Evolutionary conservation across 305 asterid genomes (phyloP).

Genomic region (Stenogyne calaminthoides): DNA sequence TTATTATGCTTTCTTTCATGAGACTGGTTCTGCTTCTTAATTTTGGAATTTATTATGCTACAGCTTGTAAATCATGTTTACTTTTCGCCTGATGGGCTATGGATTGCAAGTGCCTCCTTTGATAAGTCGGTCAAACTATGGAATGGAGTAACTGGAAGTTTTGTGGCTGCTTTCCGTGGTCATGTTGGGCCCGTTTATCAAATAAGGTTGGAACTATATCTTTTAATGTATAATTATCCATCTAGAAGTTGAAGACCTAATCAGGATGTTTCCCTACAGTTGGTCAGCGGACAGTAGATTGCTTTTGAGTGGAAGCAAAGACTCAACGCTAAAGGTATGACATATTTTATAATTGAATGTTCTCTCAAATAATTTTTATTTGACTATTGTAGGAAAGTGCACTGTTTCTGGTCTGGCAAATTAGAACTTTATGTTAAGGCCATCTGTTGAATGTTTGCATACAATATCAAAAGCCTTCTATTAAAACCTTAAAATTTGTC

Average conservation of each 20-base stretch:
- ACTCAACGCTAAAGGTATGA: constrained; percentile 87
- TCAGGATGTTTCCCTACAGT: constrained; percentile 47
- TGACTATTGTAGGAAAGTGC: neutral
- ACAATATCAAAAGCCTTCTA: neutral
- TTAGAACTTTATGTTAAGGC: too few species aligned
- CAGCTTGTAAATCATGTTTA: constrained; percentile 94
- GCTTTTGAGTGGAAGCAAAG: constrained; percentile 96
- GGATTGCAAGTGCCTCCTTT: constrained; percentile 97
- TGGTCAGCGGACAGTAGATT: constrained; percentile 99
- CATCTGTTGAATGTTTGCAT: constrained; percentile 13
- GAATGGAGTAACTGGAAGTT: constrained; percentile 88
- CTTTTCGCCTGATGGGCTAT: constrained; percentile 94
- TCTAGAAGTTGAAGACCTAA: constrained; percentile 22
- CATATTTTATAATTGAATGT: constrained; percentile 15
- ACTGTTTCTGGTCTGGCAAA: too few species aligned
- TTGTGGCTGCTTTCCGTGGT: constrained; percentile 91
- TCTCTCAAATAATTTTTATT: constrained; percentile 1
- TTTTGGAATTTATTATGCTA: constrained; percentile 32
- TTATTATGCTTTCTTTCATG: neutral
- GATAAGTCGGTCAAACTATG: constrained; percentile 95
- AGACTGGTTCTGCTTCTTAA: constrained; percentile 14
- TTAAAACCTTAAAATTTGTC: constrained; percentile 5
- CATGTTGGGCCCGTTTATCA: constrained; percentile 98
- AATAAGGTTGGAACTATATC: constrained; percentile 60
- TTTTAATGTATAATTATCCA: constrained; percentile 8